Conservation (phyloP, 352 stramenopile genomes). For the Phytophthora idaei region DNA sequence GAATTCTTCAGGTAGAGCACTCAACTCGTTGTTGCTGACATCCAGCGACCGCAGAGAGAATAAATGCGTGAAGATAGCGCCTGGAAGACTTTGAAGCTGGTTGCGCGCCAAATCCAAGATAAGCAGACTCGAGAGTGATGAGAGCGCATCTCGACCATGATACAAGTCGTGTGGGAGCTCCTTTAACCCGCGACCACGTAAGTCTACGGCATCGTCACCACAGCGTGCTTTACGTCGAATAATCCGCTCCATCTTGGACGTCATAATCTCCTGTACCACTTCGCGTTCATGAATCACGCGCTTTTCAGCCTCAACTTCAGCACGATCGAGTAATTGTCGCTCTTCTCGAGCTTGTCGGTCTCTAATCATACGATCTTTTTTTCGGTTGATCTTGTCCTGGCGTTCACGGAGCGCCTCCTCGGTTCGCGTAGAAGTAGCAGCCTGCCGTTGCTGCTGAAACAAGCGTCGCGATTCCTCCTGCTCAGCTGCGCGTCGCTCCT, state of each 20-base stretch:
- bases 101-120: constrained; percentile 73
- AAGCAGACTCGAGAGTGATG: constrained; percentile 64
- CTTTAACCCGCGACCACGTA: constrained; percentile 40
- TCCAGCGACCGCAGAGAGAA: constrained; percentile 63
- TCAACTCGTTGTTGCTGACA: constrained; percentile 59
- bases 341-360: constrained; percentile 68
- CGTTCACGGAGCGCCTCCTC: constrained; percentile 66
- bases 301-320: constrained; percentile 47
- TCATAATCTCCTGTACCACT: constrained; percentile 61
- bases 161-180: constrained; percentile 51
- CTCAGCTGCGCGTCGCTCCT: constrained; percentile 43
- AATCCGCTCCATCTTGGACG: constrained; percentile 59
- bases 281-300: constrained; percentile 49
- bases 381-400: constrained; percentile 64
- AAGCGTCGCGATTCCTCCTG: constrained; percentile 52
- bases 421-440: constrained; percentile 57
- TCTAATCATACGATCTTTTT: constrained; percentile 65
- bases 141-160: constrained; percentile 57
- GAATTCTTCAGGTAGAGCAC: constrained; percentile 53
- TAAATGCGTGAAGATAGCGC: constrained; percentile 60
- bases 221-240: constrained; percentile 54
- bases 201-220: constrained; percentile 57
- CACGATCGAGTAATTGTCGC: constrained; percentile 43
- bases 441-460: constrained; percentile 56
- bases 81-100: constrained; percentile 44